Base-by-base conservation (phyloP, 306 rosid genomes). In the Fragaria vesca region DNA sequence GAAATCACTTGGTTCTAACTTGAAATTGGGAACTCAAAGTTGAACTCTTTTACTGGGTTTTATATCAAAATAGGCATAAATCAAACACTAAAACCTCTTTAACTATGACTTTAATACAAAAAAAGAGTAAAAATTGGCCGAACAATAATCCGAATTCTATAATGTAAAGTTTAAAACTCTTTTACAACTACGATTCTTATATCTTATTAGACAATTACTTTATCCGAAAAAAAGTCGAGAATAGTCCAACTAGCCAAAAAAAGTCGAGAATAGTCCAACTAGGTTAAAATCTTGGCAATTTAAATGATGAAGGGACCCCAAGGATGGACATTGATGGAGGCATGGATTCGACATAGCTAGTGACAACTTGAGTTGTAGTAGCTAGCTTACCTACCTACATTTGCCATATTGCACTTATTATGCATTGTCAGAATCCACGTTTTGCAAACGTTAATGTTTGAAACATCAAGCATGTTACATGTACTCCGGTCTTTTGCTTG, bases 381-480 rank as follows among this genome's bases (percentile, higher is more conserved):
- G 46, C 70, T 36, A 36, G 12, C 70, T 36, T 66, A 68, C 51
- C 72, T 42, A 68, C 72, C 72, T n/a, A 68, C 51, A 68, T n/a
- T 68, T 42, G 52, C 51, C 72, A 68, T 40, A 40, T 68, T 68
- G 72, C 72, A 68, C 72, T 68, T 68, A 68, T 40, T 42, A n/a
- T 17, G 34, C 32, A n/a, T 10, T 68, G 72, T 68, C 72, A 68
- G 72, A 42, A 68, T 68, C 72, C 72, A 68, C 72, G 72, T 68
- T 68, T 67, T 68, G 34, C 72, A 68, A 42, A 68, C 18, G 72
- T 68, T 68, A 42, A 68, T 68, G 52, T 17, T 8, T 68, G 51
- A 68, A 68, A 68, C 72, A 68, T 68, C 72, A 68, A 68, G n/a
- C 72, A 68, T 68, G 72, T 68, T 42, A 42, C 72, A 68, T 68